Evolutionary conservation across 2,329 filamentous ascomycete genomes (phyloP).

Genomic region (Dothideomycetes sp.): DNA sequence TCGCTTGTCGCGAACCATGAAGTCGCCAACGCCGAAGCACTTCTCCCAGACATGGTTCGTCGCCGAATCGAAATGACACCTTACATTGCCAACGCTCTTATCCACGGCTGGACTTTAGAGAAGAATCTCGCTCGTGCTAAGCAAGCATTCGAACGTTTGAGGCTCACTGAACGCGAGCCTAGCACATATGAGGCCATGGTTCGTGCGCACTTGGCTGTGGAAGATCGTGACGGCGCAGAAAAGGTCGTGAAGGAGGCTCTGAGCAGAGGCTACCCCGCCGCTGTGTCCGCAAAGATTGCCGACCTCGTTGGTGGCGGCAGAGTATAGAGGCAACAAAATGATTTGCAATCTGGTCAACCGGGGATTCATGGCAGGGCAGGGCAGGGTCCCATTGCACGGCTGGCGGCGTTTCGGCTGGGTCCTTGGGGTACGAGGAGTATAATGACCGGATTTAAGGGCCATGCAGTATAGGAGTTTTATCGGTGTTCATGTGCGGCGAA

Average conservation of each 20-base stretch:
- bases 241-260: constrained; percentile 81
- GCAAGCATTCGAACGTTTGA: constrained; percentile 68
- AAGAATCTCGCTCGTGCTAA: constrained; percentile 70
- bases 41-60: constrained; percentile 65
- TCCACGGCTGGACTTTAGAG: constrained; percentile 88
- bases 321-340: constrained; percentile 1
- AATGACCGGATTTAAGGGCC: too few relatives aligned
- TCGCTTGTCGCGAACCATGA: constrained; percentile 91
- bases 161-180: constrained; percentile 71
- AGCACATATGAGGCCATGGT: constrained; percentile 99
- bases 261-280: constrained; percentile 76
- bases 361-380: too few relatives aligned
- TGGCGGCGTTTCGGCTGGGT: too few relatives aligned
- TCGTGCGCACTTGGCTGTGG: constrained; percentile 74
- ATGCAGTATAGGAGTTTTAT: too few relatives aligned
- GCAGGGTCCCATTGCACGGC: too few relatives aligned
- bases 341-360: too few relatives aligned
- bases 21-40: constrained; percentile 61
- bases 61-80: constrained; percentile 76
- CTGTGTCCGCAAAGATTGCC: constrained; percentile 86
- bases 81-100: constrained; percentile 96
- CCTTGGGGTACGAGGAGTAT: too few relatives aligned
- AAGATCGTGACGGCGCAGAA: constrained; percentile 67
- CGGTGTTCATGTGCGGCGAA: too few relatives aligned
- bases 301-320: constrained; percentile 53